Base-by-base conservation (phyloP, 441 rosid genomes). In the Croton setiger region DNA sequence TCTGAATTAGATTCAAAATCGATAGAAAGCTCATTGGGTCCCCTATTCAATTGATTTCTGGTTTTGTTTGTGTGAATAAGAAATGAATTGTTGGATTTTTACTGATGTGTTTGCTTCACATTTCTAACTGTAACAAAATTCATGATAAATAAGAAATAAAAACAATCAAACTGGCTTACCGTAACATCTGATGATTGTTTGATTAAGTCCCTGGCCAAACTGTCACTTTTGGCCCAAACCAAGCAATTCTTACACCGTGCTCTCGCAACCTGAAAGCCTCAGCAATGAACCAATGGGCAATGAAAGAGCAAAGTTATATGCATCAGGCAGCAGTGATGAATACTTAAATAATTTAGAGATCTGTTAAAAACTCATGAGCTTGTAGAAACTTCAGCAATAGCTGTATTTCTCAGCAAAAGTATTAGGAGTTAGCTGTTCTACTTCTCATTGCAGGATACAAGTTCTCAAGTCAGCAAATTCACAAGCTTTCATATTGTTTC, bases 171-270 rank as follows among this genome's bases (percentile, higher is more conserved):
- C 55, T 76, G 61, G 71, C 70, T 72, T 81, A 95, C 98, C 65
- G 55, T 67, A 52, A 77, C 63, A 81, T 89, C 79, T 10, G 89
- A 74, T 49, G 90, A 86, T 70, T 64, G 78, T 55, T 64, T 86
- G 71, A 95, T 86, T 36, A 95, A 60, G 64, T 89, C 99, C 78
- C 91, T 90, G 3, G 83, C 87, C 60, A 95, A 79, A 76, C 52
- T 80, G 73, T 95, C 99, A 14, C 94, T 89, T 85, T 95, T 95
- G 17, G 96, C 95, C 99, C 98, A 92, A 69, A 92, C 74, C 27
- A 95, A 60, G 76, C 99, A 95, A 56, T 85, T 92, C 74, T 76
- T 80, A 77, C 99, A 92, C 64, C 56, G 67, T 27, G 68, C 71
- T 80, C 63, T 81, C 73, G 77, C 79, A 58, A 95, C 85, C 99